A percentile compares a stretch with the other conserved stretches of the same genome.
Conservation (phyloP, 768 basidiomycete species). For the Candolleomyces efflorescens region DNA sequence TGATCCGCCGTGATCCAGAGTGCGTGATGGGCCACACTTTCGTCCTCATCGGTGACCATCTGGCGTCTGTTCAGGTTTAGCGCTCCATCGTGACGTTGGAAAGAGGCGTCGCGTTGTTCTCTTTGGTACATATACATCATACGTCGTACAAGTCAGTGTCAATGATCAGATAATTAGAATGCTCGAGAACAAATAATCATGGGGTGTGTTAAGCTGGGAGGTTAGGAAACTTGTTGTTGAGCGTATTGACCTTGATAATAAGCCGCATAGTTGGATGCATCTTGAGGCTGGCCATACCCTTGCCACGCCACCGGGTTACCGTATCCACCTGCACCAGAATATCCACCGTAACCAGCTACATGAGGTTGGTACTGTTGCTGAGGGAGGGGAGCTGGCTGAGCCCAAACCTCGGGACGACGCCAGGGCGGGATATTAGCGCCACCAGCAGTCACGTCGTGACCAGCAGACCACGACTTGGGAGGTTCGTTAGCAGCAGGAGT, state of each 20-base stretch:
- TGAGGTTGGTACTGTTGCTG: conserved; percentile 60
- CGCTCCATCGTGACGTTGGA: no score
- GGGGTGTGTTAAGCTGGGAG: background rate
- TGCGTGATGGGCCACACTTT: no score
- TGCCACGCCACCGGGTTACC: conserved; percentile 40
- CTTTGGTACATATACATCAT: no score
- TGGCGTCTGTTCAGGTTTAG: no score
- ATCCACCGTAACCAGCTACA: conserved; percentile 47
- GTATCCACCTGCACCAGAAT: conserved; percentile 36
- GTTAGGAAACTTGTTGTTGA: conserved; percentile 57
- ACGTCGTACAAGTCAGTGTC: no score
- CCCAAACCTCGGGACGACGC: conserved; percentile 89
- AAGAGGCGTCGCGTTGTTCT: no score
- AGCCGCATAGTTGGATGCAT: conserved; percentile 79
- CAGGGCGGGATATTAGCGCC: conserved; percentile 85
- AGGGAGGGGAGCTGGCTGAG: conserved; percentile 40
- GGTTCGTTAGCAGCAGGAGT: conserved; percentile 51
- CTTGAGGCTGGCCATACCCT: conserved; percentile 56
- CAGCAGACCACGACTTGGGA: conserved; percentile 48
- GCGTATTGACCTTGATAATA: conserved; percentile 89
- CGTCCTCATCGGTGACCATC: no score
- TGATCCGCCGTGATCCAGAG: no score
- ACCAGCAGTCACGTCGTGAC: conserved; percentile 65
- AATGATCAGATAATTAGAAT: no score
- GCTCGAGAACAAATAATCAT: no score